phyloP scores from a whole-genome alignment of 768 basidiomycete genomes.

The Sistotremastrum niveocremeum region DNA sequence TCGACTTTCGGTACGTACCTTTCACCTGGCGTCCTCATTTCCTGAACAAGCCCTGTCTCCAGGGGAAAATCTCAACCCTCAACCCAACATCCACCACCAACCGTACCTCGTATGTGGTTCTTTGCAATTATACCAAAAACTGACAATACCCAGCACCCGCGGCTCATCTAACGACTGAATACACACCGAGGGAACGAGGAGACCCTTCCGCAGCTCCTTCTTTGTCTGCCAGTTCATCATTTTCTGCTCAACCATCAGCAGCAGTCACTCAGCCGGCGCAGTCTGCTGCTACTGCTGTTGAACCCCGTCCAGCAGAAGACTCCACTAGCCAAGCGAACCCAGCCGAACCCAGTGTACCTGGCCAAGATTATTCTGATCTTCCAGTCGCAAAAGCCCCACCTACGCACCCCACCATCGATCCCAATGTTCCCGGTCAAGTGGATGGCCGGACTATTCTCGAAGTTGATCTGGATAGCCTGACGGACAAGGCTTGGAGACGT shows the following conservation, averaged over 20 bases:
- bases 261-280: constrained; percentile 9
- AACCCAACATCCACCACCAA: constrained; percentile 15
- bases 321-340: constrained; percentile 3
- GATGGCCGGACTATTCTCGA: constrained; percentile 76
- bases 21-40: neutral
- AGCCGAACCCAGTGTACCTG: constrained; percentile 8
- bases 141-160: constrained; percentile 29
- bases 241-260: constrained; percentile 3
- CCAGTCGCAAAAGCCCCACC: constrained; percentile 59
- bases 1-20: constrained; percentile 54
- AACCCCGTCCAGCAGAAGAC: constrained; percentile 5
- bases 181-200: constrained; percentile 58
- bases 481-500: constrained; percentile 81
- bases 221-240: constrained; percentile 15
- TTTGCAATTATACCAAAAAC: constrained; percentile 12
- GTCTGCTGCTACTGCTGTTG: constrained; percentile 7
- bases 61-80: constrained; percentile 25
- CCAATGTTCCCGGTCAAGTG: constrained; percentile 45
- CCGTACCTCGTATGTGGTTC: constrained; percentile 15
- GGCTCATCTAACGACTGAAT: constrained; percentile 61
- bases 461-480: constrained; percentile 58
- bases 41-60: neutral
- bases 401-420: constrained; percentile 70
- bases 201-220: constrained; percentile 22
- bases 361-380: constrained; percentile 49